Evolutionary conservation across 768 basidiomycete genomes (phyloP), one percentile per base, ranked within the genome.

Genomic region (Amylocystis lapponica): DNA sequence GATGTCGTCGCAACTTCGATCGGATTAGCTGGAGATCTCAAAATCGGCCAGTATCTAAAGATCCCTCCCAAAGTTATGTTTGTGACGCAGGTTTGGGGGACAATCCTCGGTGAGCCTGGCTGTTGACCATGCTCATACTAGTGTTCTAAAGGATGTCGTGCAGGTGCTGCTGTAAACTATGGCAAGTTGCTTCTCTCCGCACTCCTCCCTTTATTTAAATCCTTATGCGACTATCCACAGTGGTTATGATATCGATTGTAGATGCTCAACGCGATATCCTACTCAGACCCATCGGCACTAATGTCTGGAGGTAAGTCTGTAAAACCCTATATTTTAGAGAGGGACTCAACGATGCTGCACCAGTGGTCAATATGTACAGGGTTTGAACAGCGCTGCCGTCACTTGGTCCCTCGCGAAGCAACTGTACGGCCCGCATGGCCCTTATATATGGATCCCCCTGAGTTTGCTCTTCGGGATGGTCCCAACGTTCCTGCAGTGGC

Each of bases 11-110:
- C 67, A 13, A 79, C 71, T 25, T 79, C 76, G 0, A 71, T 80
- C 38, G 53, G 52, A 25, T 65, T 81, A 10, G 75, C 78, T 2
- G 64, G 66, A 1, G 78, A 80, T 54, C 62, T 81, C 5, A 84
- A 84, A 55, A 69, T 85, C 27, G 68, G 66, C 30, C 68, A 71
- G 27, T 79, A 80, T 56, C 61, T 75, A 1, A 83, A 83, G 59
- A 73, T 86, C 32, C 81, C 83, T 21, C 80, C 83, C 19, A 77
- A 81, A 12, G 69, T 72, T 29, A 78, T 81, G 63, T 81, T 84
- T 59, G 55, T 76, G 9, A 77, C 78, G 6, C 83, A 84, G 53
- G 65, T 81, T n/a, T 74, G 74, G 69, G 80, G 80, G 4, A 80
- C 81, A 0, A 68, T 83, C 34, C 65, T 83, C 42, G 80, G 70